Conservation (phyloP, 805 yeast species). For the Cyberlindnera subsufficiens region DNA sequence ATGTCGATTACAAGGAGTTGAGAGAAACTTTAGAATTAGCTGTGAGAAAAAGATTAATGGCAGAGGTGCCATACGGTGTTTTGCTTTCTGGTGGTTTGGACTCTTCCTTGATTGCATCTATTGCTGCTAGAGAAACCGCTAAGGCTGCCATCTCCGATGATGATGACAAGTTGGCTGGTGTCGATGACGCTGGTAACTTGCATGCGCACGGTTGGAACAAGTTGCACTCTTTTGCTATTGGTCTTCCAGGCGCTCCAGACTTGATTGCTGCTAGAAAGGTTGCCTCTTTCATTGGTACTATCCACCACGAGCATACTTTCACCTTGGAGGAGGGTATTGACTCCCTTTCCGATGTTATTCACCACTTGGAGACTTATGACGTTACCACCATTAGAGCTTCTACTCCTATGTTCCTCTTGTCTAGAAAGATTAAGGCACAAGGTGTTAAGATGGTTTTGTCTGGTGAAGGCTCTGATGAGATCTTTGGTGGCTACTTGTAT, state of each 20-base stretch:
- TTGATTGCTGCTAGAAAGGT: slow-evolving; percentile 93
- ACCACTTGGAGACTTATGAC: slow-evolving; percentile 95
- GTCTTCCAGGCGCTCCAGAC: slow-evolving; percentile 97
- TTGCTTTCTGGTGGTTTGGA: slow-evolving; percentile 96
- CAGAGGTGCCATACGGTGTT: slow-evolving; percentile 99
- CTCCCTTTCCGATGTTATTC: slow-evolving; percentile 89
- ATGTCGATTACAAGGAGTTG: slow-evolving; percentile 64
- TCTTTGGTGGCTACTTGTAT: slow-evolving; percentile 97
- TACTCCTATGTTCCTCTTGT: slow-evolving; percentile 95
- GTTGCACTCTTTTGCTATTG: slow-evolving; percentile 94
- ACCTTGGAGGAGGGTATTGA: slow-evolving; percentile 96
- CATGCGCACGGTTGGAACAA: slow-evolving; percentile 72
- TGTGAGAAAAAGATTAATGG: slow-evolving; percentile 98
- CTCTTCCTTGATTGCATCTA: slow-evolving; percentile 92
- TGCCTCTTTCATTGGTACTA: slow-evolving; percentile 91
- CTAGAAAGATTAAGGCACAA: slow-evolving; percentile 97
- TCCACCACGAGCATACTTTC: slow-evolving; percentile 97
- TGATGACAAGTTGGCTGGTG: slow-evolving; percentile 71
- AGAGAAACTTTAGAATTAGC: slow-evolving; percentile 86
- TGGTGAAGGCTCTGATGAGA: slow-evolving; percentile 99
- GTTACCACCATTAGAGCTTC: slow-evolving; percentile 99
- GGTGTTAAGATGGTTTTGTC: slow-evolving; percentile 99
- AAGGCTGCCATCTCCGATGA: slow-evolving; percentile 50
- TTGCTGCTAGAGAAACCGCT: slow-evolving; percentile 93
- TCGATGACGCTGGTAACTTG: slow-evolving; percentile 82